Evolutionary conservation across 208 protist species (phyloP), one percentile per base, ranked within the genome.

Genomic region (Acanthamoeba triangularis): DNA sequence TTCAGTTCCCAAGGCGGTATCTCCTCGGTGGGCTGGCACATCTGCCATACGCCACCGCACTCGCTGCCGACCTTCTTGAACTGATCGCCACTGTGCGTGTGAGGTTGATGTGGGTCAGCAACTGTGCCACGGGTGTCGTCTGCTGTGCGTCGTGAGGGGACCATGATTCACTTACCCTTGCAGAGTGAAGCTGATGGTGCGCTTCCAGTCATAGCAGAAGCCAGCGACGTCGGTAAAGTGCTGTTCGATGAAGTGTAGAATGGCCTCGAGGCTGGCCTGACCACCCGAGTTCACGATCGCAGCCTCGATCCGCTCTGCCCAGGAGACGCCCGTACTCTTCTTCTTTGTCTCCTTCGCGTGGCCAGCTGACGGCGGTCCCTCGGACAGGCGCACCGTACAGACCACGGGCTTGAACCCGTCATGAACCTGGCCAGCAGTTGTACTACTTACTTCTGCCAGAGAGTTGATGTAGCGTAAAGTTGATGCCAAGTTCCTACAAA

Each of bases 1-100:
- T 88, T 88, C 49, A 37, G 49, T 25, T 88, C 80, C 80, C 80
- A 88, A 3, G 80, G 80, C 7, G 80, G 49, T 54, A 88, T n/a
- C 30, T 88, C 80, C 16, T 10, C 80, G 5, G 41, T 63, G 13
- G 28, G 47, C 28, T 54, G 80, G 35, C 80, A 88, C 80, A 88
- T n/a, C 80, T 63, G 80, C 80, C 80, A 88, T 0, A 88, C 80
- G 28, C 80, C 80, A 25, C 80, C 80, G 28, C 49, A 88, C 35
- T 56, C 80, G n/a, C 47, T 88, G 6, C 80, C 49, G 6, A 88
- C 80, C 33, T 88, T 88, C 80, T 88, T 88, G 49, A 88, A 88
- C 49, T 88, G 80, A 6, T 88, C 80, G n/a, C 52, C 52, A 11
- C 80, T 88, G 80, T 6, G 23, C 0, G 0, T n/a, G 65, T 74